Conservation (phyloP, 805 yeast species). For the Lachancea kluyveri region DNA sequence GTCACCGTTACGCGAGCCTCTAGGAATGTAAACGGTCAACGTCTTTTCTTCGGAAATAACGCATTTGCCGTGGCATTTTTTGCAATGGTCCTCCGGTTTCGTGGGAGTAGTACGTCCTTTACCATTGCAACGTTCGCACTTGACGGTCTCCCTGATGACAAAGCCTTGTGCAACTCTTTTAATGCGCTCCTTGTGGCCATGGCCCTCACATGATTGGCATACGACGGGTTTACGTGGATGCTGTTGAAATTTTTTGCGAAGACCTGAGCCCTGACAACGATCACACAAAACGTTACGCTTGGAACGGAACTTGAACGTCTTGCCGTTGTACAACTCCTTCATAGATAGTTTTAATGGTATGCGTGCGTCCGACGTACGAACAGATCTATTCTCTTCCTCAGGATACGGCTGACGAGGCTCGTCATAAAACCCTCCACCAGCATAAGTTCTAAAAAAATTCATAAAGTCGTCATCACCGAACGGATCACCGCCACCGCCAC, state of each 20-base stretch:
- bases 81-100: conserved; percentile 62
- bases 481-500: conserved; percentile 26
- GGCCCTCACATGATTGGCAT: conserved; percentile 70
- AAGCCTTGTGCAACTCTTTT: conserved; percentile 70
- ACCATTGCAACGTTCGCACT: conserved; percentile 68
- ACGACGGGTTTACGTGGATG: conserved; percentile 40
- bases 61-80: conserved; percentile 63
- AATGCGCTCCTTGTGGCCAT: conserved; percentile 55
- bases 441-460: conserved; percentile 47
- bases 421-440: conserved; percentile 9
- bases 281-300: conserved; percentile 69
- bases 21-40: conserved; percentile 68
- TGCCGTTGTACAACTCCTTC: conserved; percentile 76
- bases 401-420: too few species aligned
- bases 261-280: conserved; percentile 72
- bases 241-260: conserved; percentile 28
- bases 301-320: conserved; percentile 64
- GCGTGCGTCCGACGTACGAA: conserved; percentile 59
- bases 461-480: conserved; percentile 73
- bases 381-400: conserved; percentile 15
- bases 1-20: conserved; percentile 64
- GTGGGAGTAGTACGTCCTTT: conserved; percentile 43
- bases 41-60: conserved; percentile 59
- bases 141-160: conserved; percentile 52
- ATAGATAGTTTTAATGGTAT: conserved; percentile 58